phyloP scores from a whole-genome alignment of 2,329 filamentous ascomycete genomes.

The Ophiostoma perfectum region DNA sequence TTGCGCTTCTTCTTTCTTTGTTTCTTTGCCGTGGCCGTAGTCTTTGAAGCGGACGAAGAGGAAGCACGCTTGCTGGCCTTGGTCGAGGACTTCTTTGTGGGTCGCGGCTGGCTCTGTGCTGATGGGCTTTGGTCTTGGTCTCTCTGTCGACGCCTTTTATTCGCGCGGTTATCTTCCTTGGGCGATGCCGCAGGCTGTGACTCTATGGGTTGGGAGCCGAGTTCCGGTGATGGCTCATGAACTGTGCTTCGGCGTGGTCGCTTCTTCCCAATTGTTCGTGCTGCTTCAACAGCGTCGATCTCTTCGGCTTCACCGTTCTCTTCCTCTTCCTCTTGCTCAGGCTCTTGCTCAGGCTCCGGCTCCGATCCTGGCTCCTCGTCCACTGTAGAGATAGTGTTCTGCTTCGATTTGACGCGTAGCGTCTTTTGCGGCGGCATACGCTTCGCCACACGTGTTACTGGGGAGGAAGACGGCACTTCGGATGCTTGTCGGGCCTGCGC shows the following conservation, averaged over 20 bases:
- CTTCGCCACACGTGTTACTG: slow-evolving; percentile 3
- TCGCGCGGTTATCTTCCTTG: slow-evolving; percentile 30
- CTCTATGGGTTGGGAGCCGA: slow-evolving; percentile 35
- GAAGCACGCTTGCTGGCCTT: slow-evolving; percentile 25
- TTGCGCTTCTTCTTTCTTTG: slow-evolving; percentile 27
- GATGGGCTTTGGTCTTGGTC: slow-evolving; percentile 37
- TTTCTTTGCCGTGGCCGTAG: slow-evolving; percentile 8
- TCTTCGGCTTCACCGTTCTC: slow-evolving; percentile 39
- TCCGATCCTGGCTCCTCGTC: slow-evolving; percentile 16
- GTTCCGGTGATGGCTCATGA: slow-evolving; percentile 39
- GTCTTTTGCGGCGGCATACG: slow-evolving; percentile 12
- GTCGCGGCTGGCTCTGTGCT: slow-evolving; percentile 38
- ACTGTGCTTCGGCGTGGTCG: slow-evolving; percentile 37
- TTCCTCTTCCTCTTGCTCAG: slow-evolving; percentile 27
- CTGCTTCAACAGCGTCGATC: slow-evolving; percentile 41
- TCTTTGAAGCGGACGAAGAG: not conserved
- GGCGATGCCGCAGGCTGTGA: slow-evolving; percentile 32
- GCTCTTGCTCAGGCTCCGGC: slow-evolving; percentile 13
- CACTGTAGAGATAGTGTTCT: not conserved
- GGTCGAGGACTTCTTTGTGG: slow-evolving; percentile 25
- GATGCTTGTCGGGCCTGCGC: slow-evolving; percentile 7
- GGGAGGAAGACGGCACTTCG: slow-evolving; percentile 22
- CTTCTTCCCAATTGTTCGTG: slow-evolving; percentile 40
- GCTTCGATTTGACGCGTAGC: not conserved
- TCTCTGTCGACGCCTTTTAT: slow-evolving; percentile 38